Evolutionary conservation across 306 rosid genomes (phyloP), one percentile per base, ranked within the genome.

Genomic region (Lathyrus aphaca): DNA sequence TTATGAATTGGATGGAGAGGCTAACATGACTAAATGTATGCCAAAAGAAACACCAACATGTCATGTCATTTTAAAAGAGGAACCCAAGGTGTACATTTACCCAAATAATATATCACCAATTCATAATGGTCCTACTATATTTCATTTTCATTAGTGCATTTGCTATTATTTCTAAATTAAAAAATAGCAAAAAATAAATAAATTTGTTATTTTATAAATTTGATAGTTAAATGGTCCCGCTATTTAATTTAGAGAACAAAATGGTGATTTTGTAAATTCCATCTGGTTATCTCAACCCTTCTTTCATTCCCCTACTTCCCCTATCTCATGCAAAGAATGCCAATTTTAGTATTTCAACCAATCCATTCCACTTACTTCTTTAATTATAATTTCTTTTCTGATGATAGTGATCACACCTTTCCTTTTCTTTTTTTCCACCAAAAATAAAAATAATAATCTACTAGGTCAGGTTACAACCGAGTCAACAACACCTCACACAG

Each of bases 361-460:
- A 64, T 9, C 12, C 38, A 64, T 13, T 64, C 14, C 37, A 43
- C 69, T 63, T 21, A 2, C 38, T 59, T 66, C 32, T 32, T 21
- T 16, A 64, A 16, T 27, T 65, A 17, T 3, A 35, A 32, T 6
- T 32, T 6, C 8, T 6, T 1, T 1, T 8, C 8, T 35, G n/a
- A n/a, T 35, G 39, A 35, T 35, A 35, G 39, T 35, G 39, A 59
- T 68, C 49, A 48, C 8, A 19, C 45, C 66, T 14, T 29, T 66
- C 8, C 2, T 8, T 12, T 17, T 19, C 2, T 5, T 8, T 32
- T 13, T 18, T 15, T 4, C 10, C 27, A 16, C 64, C 57, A 49
- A 60, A 60, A 76, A 59, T 76, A 58, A 75, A 68, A 68, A 67
- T 58, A 68, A 58, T 45, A 5, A 55, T 10, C 53, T 32, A 30